Conservation (phyloP, 306 rosid species). For the Senna tora region DNA sequence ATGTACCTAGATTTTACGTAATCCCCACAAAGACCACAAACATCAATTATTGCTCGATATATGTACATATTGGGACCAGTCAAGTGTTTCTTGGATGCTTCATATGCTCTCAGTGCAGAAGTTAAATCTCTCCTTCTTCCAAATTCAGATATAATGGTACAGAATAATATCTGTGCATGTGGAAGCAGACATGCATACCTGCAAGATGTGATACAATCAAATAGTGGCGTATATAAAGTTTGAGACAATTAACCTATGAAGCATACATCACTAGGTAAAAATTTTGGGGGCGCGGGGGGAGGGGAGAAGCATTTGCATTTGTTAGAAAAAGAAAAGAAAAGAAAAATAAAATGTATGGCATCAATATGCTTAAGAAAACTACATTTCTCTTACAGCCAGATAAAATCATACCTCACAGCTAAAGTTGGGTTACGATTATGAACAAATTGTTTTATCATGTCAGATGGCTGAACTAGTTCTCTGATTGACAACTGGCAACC, state of each 20-base stretch:
- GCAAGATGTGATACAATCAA: conserved; percentile 46
- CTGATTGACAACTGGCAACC: conserved; percentile 72
- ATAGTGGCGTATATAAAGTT: not conserved
- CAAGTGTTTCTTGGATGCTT: conserved; percentile 59
- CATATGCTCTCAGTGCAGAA: conserved; percentile 77
- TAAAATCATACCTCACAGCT: conserved; percentile 82
- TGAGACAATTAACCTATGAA: not conserved
- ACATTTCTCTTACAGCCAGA: conserved; percentile 28
- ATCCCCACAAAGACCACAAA: conserved; percentile 79
- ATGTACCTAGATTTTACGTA: conserved; percentile 83
- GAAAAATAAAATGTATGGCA: conserved; percentile 8
- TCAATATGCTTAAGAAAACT: conserved; percentile 21
- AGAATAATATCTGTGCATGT: conserved; percentile 64
- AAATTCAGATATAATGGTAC: conserved; percentile 70
- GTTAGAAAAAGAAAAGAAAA: too few species aligned
- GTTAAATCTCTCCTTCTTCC: conserved; percentile 74
- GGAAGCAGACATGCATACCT: conserved; percentile 91
- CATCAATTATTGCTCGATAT: conserved; percentile 80
- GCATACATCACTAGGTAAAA: too few species aligned
- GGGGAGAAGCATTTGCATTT: too few species aligned
- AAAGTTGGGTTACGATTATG: conserved; percentile 59
- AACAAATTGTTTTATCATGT: conserved; percentile 69
- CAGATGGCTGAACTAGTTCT: conserved; percentile 65
- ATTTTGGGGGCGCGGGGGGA: too few species aligned
- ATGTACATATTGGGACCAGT: conserved; percentile 70